phyloP scores from a whole-genome alignment of 2,329 filamentous ascomycete species.

The Graphium sp. region DNA sequence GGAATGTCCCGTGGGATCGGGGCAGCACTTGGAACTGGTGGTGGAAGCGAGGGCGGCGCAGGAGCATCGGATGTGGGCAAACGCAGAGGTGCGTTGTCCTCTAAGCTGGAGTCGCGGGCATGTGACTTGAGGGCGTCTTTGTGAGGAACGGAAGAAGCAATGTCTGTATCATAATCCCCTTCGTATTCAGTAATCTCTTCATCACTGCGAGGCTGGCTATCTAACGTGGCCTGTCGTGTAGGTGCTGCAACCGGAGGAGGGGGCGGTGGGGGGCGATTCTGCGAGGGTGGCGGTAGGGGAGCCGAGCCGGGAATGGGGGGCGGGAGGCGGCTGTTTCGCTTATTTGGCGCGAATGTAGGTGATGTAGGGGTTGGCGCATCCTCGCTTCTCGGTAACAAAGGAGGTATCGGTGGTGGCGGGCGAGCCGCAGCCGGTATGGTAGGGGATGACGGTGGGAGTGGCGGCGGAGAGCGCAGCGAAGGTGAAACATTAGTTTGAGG shows the following conservation, averaged over 20 bases:
- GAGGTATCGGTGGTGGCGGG: constrained; percentile 14
- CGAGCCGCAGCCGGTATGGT: constrained; percentile 7
- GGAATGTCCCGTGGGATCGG: constrained; percentile 42
- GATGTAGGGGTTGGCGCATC: constrained; percentile 23
- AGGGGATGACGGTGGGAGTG: constrained; percentile 15
- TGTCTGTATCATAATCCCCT: constrained; percentile 95
- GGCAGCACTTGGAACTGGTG: constrained; percentile 33
- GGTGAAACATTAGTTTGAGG: too few species aligned
- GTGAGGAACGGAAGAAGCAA: constrained; percentile 81
- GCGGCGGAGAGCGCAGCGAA: constrained; percentile 18
- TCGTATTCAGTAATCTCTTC: constrained; percentile 89
- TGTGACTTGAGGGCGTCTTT: constrained; percentile 85
- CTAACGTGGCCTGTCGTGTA: constrained; percentile 21
- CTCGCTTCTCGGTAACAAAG: constrained; percentile 17
- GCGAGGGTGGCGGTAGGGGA: constrained; percentile 26
- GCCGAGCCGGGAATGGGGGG: constrained; percentile 42
- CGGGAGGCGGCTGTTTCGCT: constrained; percentile 38
- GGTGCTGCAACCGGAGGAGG: constrained; percentile 38
- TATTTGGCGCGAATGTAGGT: constrained; percentile 24
- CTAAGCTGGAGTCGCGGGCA: constrained; percentile 57
- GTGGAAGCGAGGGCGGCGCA: constrained; percentile 26
- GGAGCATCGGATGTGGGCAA: too few species aligned
- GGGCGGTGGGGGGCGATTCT: constrained; percentile 48
- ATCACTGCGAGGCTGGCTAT: constrained; percentile 45
- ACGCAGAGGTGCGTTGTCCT: too few species aligned